Evolutionary conservation across 148 eudicot species (phyloP), one percentile per base, ranked within the genome.

Genomic region (Pouteria glomerata): DNA sequence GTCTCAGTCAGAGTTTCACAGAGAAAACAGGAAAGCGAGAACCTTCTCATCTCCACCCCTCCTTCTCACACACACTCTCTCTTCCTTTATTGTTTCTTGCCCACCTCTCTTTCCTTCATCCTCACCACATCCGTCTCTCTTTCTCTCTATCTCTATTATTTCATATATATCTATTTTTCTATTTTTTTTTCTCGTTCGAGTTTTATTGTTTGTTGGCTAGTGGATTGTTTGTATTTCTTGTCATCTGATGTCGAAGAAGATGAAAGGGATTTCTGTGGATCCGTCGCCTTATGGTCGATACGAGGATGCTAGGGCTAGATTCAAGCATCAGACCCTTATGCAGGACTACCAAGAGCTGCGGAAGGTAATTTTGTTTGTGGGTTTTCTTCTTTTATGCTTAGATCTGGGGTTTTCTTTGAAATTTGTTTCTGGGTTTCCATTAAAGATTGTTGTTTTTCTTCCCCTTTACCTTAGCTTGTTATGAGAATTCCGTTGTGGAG

Each of bases 191-290:
- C 51, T 55, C 31, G 13, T 69, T 41, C 60, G 63, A 39, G 44
- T 57, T 77, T 65, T 19, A 3, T 27, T 7, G 1, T 70, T 62
- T 72, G 30, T 57, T 23, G 31, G 26, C 4, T 55, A 57, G 69
- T 55, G 64, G 65, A 73, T 45, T 45, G 14, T 63, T 72, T 68
- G 51, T 24, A 4, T 68, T 30, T 56, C 47, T 69, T 53, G 27
- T 66, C 72, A 73, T 80, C 80, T 73, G 76, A 80, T 79, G 85
- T 64, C 78, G 68, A 85, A 73, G 74, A 82, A 80, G 80, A 75
- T 78, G 75, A 82, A 80, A 79, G 72, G 81, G 73, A 70, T 79
- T 69, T 69, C 72, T 77, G 66, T 73, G 59, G 76, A 70, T 66
- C 26, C 81, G 56, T 67, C 74, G 1, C 16, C 74, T 52, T 45